These are phyloP conservation scores for Naganishia vaughanmartiniae DNA, from an alignment of 768 basidiomycete genomes.

Conservation along the genomic window DNA sequence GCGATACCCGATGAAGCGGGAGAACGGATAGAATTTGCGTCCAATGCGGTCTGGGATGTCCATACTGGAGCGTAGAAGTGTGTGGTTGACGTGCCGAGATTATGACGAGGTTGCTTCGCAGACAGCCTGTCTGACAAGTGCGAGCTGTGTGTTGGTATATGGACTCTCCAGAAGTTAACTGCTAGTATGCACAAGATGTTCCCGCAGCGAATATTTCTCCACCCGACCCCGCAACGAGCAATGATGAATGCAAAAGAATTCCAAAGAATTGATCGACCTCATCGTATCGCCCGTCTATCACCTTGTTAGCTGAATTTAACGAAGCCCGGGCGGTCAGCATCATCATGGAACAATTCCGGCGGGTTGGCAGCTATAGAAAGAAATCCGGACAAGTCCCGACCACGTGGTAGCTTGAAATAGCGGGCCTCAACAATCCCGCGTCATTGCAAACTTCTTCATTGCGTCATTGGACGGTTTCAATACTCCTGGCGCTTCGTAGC, in stretches of 20 bases:
- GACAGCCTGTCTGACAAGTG: neutral
- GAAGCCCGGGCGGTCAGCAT: neutral
- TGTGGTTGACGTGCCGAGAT: neutral
- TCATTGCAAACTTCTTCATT: no score
- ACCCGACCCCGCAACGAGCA: neutral
- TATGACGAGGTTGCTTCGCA: neutral
- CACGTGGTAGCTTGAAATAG: constrained; percentile 12
- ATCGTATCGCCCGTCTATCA: neutral
- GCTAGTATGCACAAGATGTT: no score
- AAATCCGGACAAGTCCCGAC: neutral
- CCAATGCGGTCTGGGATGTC: constrained; percentile 23
- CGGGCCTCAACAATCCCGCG: neutral
- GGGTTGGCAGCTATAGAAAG: neutral
- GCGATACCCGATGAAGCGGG: constrained; percentile 25
- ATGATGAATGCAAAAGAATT: neutral
- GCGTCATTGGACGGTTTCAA: no score
- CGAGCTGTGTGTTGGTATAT: neutral
- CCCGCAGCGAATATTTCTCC: neutral
- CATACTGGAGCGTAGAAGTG: constrained; percentile 3
- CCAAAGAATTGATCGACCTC: neutral
- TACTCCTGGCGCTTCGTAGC: no score
- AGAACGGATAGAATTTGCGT: constrained; percentile 25
- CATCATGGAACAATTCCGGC: neutral
- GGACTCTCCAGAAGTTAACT: neutral
- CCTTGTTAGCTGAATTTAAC: neutral